Percentiles rank a stretch among this genome's conserved stretches.
These are phyloP conservation scores for Glycine soja DNA, from an alignment of 306 rosid species.

Conservation along the genomic window DNA sequence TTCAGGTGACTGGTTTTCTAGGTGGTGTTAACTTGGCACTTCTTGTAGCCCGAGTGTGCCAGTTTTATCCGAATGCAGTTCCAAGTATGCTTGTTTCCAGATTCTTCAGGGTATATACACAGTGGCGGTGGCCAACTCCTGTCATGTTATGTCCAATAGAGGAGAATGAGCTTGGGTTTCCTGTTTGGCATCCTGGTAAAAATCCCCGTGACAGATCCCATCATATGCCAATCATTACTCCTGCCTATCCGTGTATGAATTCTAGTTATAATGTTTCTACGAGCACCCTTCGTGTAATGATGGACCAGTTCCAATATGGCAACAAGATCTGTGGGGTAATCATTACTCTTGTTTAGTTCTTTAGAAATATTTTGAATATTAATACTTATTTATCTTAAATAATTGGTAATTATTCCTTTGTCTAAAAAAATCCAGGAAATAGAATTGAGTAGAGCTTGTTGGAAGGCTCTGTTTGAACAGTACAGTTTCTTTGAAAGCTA, in stretches of 20 bases:
- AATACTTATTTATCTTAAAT: neutral
- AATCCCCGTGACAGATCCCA: slow-evolving; percentile 86
- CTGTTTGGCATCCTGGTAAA: slow-evolving; percentile 92
- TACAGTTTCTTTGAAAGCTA: slow-evolving; percentile 85
- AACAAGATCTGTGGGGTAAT: slow-evolving; percentile 82
- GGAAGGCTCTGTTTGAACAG: slow-evolving; percentile 84
- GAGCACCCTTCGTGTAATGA: slow-evolving; percentile 93
- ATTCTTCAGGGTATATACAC: slow-evolving; percentile 93
- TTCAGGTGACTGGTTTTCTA: slow-evolving; percentile 93
- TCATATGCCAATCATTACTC: slow-evolving; percentile 96
- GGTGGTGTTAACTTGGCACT: slow-evolving; percentile 99
- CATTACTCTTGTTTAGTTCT: neutral
- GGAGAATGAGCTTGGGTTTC: slow-evolving; percentile 87
- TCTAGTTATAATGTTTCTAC: slow-evolving; percentile 92
- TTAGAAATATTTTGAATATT: too few relatives aligned
- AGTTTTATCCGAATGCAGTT: slow-evolving; percentile 92
- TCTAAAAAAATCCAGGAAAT: slow-evolving; percentile 65
- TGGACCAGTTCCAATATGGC: slow-evolving; percentile 84
- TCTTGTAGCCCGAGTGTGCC: slow-evolving; percentile 94
- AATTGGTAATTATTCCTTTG: slow-evolving; percentile 10
- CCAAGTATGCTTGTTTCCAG: slow-evolving; percentile 95
- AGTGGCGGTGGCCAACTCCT: slow-evolving; percentile 99
- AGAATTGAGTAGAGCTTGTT: slow-evolving; percentile 68
- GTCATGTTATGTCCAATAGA: slow-evolving; percentile 88
- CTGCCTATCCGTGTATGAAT: slow-evolving; percentile 98